These are phyloP conservation scores for Russula sp. DNA, from an alignment of 768 basidiomycete genomes.

Conservation along the genomic window DNA sequence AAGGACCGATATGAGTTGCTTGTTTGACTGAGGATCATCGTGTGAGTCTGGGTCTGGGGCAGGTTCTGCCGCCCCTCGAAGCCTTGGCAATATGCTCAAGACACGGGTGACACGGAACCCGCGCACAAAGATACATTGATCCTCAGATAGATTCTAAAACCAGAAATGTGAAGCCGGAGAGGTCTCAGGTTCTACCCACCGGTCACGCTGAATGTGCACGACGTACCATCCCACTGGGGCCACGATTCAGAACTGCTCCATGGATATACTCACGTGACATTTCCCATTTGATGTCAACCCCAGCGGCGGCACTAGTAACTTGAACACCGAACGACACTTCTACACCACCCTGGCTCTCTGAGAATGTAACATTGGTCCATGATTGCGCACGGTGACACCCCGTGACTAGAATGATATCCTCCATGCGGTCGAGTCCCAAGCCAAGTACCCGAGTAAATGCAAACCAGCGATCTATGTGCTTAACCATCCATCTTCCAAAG, in stretches of 20 bases:
- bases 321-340: not conserved
- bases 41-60: not conserved
- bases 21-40: too few relatives aligned
- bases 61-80: not conserved
- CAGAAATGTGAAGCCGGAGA: not conserved
- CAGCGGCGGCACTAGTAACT: not conserved
- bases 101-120: not conserved
- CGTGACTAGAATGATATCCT: not conserved
- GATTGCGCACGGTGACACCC: not conserved
- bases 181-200: not conserved
- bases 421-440: not conserved
- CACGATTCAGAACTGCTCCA: not conserved
- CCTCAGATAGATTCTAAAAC: not conserved
- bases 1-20: not conserved
- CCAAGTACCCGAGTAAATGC: not conserved
- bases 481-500: not conserved
- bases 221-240: not conserved
- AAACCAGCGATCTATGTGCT: not conserved
- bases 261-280: not conserved
- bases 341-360: not conserved
- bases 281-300: not conserved
- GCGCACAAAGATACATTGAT: conserved; percentile 3
- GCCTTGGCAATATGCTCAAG: not conserved
- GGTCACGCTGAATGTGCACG: not conserved
- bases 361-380: not conserved